These are phyloP conservation scores for Leishmania guyanensis DNA, from an alignment of 208 protist species.

Conservation along the genomic window DNA sequence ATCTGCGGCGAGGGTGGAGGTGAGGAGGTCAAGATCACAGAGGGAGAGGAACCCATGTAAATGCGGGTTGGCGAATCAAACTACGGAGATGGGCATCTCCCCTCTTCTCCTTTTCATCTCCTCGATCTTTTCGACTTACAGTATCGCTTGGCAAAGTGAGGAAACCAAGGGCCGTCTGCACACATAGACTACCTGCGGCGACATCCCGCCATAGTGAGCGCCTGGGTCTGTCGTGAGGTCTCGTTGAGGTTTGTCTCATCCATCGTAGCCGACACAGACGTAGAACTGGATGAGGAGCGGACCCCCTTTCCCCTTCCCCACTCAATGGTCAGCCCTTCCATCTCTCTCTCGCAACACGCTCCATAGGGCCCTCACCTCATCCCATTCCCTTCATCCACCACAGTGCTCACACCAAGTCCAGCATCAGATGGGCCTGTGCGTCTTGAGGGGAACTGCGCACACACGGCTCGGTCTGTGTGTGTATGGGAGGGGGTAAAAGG, in stretches of 20 bases:
- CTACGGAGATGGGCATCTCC: no score
- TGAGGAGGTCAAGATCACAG: neutral
- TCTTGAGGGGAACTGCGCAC: neutral
- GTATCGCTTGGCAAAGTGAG: neutral
- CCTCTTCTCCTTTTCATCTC: neutral
- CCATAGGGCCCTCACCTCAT: neutral
- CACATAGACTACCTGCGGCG: neutral
- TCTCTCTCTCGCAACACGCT: neutral
- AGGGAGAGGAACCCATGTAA: neutral
- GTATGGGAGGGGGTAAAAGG: neutral
- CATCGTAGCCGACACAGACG: neutral
- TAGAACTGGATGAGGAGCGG: neutral
- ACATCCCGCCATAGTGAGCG: no score
- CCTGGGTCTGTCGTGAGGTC: neutral
- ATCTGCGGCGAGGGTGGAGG: neutral
- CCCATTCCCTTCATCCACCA: neutral
- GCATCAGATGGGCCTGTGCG: neutral
- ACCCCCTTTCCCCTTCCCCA: neutral
- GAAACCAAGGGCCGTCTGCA: neutral
- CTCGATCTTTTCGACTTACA: neutral
- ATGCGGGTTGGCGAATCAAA: neutral
- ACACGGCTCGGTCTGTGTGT: neutral
- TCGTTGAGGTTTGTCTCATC: neutral
- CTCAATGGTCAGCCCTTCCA: neutral
- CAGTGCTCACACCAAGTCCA: neutral